phyloP scores from a whole-genome alignment of 495 filamentous ascomycete genomes.

The Chaetomium tenue region DNA sequence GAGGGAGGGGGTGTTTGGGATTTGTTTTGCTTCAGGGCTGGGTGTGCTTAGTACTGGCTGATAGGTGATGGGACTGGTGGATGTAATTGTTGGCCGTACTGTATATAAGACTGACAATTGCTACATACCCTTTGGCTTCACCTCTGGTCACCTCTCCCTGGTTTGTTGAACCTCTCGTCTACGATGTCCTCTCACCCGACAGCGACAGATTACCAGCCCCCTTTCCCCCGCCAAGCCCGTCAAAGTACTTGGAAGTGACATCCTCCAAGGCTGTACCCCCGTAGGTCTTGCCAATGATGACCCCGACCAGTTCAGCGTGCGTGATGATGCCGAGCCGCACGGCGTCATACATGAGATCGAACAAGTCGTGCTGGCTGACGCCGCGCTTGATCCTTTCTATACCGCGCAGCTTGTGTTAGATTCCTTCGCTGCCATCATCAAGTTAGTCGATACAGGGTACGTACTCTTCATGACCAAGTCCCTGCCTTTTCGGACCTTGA shows the following conservation, averaged over 20 bases:
- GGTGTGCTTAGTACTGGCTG: neutral
- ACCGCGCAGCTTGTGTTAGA: neutral
- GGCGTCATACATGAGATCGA: slow-evolving; percentile 37
- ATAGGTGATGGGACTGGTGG: no score
- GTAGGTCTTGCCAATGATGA: slow-evolving; percentile 37
- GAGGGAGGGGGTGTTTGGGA: neutral
- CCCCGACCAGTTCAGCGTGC: slow-evolving; percentile 38
- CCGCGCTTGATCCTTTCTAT: slow-evolving; percentile 37
- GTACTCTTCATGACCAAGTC: slow-evolving; percentile 36
- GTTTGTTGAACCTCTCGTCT: neutral
- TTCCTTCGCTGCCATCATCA: neutral
- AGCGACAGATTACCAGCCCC: slow-evolving; percentile 27
- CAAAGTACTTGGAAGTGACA: slow-evolving; percentile 35
- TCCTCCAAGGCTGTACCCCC: slow-evolving; percentile 36
- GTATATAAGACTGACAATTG: no score
- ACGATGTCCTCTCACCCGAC: slow-evolving; percentile 28
- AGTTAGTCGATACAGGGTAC: neutral
- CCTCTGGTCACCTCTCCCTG: no score
- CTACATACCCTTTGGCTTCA: no score
- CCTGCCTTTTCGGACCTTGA: slow-evolving; percentile 39
- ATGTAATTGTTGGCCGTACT: no score
- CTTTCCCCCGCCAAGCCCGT: slow-evolving; percentile 28
- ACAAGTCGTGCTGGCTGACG: slow-evolving; percentile 35
- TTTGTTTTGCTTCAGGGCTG: no score
- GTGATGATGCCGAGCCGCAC: slow-evolving; percentile 35